phyloP scores from a whole-genome alignment of 805 yeast genomes.

The Debaryomyces hansenii region DNA sequence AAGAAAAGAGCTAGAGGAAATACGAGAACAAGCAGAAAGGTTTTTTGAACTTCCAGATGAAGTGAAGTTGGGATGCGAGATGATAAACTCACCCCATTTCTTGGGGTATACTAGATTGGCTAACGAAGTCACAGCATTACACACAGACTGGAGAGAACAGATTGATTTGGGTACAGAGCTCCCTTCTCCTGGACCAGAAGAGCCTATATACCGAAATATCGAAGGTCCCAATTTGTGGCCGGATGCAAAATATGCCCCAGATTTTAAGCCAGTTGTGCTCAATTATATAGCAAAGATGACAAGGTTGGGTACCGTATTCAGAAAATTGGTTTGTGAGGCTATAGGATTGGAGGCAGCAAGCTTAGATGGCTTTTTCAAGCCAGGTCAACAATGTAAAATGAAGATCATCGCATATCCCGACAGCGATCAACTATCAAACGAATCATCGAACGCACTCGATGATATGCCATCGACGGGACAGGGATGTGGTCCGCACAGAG shows the following conservation, averaged over 20 bases:
- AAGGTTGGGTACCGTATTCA: slow-evolving; percentile 39
- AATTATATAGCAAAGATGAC: slow-evolving; percentile 49
- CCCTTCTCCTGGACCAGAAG: slow-evolving; percentile 39
- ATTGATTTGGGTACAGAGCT: slow-evolving; percentile 58
- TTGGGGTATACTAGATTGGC: slow-evolving; percentile 58
- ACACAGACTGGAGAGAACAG: slow-evolving; percentile 62
- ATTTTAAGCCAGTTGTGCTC: slow-evolving; percentile 41
- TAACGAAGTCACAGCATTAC: slow-evolving; percentile 55
- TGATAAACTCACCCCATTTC: slow-evolving; percentile 59
- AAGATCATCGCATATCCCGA: slow-evolving; percentile 62
- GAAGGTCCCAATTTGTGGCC: slow-evolving; percentile 64
- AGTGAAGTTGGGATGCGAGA: slow-evolving; percentile 47
- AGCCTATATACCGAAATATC: slow-evolving; percentile 46
- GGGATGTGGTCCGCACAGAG: slow-evolving; percentile 69
- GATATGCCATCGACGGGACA: slow-evolving; percentile 36
- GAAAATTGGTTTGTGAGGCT: slow-evolving; percentile 54
- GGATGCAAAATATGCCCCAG: slow-evolving; percentile 38
- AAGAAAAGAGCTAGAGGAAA: slow-evolving; percentile 31
- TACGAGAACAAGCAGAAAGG: slow-evolving; percentile 38
- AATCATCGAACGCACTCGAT: slow-evolving; percentile 22
- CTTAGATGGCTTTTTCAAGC: slow-evolving; percentile 50
- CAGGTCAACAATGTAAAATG: slow-evolving; percentile 51
- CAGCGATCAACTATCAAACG: slow-evolving; percentile 18
- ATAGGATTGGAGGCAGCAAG: slow-evolving; percentile 47
- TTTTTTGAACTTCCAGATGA: slow-evolving; percentile 49